Evolutionary conservation across 2,329 filamentous ascomycete genomes (phyloP).

Genomic region (Aspergillus fischeri): DNA sequence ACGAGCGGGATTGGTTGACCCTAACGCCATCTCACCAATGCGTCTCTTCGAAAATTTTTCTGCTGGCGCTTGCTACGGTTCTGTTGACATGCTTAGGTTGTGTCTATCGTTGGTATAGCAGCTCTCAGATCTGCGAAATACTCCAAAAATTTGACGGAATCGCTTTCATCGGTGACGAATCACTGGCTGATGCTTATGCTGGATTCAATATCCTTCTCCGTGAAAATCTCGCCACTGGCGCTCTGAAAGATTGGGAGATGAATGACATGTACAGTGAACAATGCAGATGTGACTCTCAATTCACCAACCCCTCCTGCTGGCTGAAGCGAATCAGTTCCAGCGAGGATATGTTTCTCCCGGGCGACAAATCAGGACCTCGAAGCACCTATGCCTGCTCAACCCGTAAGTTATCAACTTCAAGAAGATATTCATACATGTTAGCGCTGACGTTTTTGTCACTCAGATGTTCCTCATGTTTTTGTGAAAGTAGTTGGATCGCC

Average conservation of each 20-base stretch:
- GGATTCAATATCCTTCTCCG: constrained; percentile 44
- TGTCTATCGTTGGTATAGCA: constrained; percentile 42
- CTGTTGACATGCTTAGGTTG: constrained; percentile 28
- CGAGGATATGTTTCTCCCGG: constrained; percentile 17
- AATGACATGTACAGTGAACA: constrained; percentile 23
- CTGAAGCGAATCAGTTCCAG: constrained; percentile 23
- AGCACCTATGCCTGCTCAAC: constrained; percentile 17
- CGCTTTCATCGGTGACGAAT: constrained; percentile 41
- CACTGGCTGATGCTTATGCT: constrained; percentile 39
- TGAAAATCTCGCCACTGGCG: constrained; percentile 38
- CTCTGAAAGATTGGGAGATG: constrained; percentile 39
- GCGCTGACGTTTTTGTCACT: constrained; percentile 6
- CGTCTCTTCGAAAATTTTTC: background rate
- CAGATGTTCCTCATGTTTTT: constrained; percentile 36
- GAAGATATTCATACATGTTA: background rate
- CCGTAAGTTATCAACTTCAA: constrained; percentile 13
- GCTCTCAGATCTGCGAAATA: constrained; percentile 42
- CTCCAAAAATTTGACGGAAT: constrained; percentile 41
- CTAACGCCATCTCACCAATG: background rate
- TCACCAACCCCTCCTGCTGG: constrained; percentile 31
- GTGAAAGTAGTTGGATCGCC: constrained; percentile 31
- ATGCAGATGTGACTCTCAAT: constrained; percentile 42
- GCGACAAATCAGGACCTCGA: constrained; percentile 3
- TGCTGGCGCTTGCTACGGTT: background rate
- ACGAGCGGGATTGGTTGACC: constrained; percentile 6